These are phyloP conservation scores for Fusarium sp. DNA, from an alignment of 2,329 filamentous ascomycete genomes.

Conservation along the genomic window DNA sequence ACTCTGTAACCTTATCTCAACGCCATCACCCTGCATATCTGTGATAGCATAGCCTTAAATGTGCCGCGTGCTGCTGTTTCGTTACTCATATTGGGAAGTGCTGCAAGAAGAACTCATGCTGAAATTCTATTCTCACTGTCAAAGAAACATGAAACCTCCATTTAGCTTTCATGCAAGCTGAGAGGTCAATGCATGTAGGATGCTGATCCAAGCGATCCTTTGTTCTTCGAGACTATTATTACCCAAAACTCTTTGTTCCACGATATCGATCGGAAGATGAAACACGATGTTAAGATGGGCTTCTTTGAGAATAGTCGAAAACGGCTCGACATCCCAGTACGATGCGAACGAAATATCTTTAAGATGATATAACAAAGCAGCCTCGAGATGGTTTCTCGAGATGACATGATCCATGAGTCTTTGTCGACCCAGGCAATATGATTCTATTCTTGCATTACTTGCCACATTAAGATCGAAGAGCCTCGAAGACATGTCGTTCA, in stretches of 20 bases:
- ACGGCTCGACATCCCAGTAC: background rate
- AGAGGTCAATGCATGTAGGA: conserved; percentile 14
- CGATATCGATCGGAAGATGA: conserved; percentile 3
- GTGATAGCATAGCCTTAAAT: conserved; percentile 42
- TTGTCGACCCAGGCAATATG: conserved; percentile 22
- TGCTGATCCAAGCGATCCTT: conserved; percentile 13
- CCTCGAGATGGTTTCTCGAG: conserved; percentile 1
- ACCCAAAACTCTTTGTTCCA: conserved; percentile 22
- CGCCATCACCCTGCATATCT: conserved; percentile 30
- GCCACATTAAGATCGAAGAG: background rate
- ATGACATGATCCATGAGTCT: conserved; percentile 9
- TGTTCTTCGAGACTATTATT: conserved; percentile 8
- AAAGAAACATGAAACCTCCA: conserved; percentile 27
- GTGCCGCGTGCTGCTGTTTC: conserved; percentile 32
- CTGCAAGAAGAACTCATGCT: background rate
- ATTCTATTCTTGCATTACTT: conserved; percentile 24
- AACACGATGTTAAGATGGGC: background rate
- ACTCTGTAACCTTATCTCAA: conserved; percentile 43
- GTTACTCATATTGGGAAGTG: background rate
- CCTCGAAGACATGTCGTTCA: background rate
- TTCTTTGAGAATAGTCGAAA: conserved; percentile 1
- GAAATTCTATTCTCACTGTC: conserved; percentile 27
- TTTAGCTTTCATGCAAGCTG: background rate
- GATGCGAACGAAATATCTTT: conserved; percentile 5
- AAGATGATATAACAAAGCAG: conserved; percentile 17